Conservation (phyloP, 1,284 basidiomycete species). For the Termitomyces sp. region DNA sequence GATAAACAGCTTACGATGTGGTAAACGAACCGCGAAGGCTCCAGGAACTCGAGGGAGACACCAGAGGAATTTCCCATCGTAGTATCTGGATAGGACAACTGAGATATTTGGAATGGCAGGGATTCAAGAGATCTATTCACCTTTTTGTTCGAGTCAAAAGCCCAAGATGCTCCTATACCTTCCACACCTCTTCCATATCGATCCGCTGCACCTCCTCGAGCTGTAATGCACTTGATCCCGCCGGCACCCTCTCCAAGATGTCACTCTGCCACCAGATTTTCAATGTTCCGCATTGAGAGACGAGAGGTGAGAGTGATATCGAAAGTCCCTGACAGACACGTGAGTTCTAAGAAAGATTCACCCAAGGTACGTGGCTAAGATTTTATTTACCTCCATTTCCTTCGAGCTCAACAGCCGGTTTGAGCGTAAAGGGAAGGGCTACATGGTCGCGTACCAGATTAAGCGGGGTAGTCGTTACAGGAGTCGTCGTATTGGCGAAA, state of each 20-base stretch:
- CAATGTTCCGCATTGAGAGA: slow-evolving; percentile 59
- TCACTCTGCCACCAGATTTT: slow-evolving; percentile 67
- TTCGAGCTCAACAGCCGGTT: slow-evolving; percentile 53
- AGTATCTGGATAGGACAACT: slow-evolving; percentile 37
- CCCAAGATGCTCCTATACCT: slow-evolving; percentile 55
- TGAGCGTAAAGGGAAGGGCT: slow-evolving; percentile 64
- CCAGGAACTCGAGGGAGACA: slow-evolving; percentile 66
- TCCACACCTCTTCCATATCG: slow-evolving; percentile 34
- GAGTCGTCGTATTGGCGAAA: slow-evolving; percentile 16
- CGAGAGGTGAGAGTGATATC: slow-evolving; percentile 39
- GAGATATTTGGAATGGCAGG: slow-evolving; percentile 7
- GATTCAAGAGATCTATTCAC: slow-evolving; percentile 29
- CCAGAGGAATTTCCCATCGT: slow-evolving; percentile 72
- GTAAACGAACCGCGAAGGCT: slow-evolving; percentile 75
- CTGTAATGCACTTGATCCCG: slow-evolving; percentile 57
- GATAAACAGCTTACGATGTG: slow-evolving; percentile 43
- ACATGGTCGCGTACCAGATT: slow-evolving; percentile 39
- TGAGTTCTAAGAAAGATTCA: not conserved
- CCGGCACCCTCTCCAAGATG: slow-evolving; percentile 70
- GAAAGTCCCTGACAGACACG: not conserved
- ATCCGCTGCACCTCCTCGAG: slow-evolving; percentile 63
- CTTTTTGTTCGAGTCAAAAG: slow-evolving; percentile 67
- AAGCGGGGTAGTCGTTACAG: slow-evolving; percentile 21
- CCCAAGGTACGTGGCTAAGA: not conserved
- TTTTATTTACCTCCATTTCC: slow-evolving; percentile 55